These are phyloP conservation scores for Coleophoma crateriformis DNA, from an alignment of 2,329 filamentous ascomycete species.

Conservation along the genomic window DNA sequence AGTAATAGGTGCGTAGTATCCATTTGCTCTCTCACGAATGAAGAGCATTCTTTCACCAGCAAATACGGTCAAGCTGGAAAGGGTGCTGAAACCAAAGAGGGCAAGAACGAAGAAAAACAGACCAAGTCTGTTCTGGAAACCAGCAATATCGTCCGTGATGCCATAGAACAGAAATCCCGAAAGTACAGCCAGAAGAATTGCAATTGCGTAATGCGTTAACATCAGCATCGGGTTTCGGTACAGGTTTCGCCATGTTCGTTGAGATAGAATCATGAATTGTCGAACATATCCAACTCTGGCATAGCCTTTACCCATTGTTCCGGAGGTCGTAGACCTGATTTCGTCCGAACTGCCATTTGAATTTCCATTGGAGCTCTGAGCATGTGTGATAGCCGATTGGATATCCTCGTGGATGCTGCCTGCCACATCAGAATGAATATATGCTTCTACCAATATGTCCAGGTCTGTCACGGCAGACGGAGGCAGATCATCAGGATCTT, in stretches of 20 bases:
- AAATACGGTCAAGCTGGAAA: conserved; percentile 92
- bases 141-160: conserved; percentile 89
- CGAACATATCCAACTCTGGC: conserved; percentile 70
- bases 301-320: conserved; percentile 71
- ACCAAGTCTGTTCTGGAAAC: conserved; percentile 95
- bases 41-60: conserved; percentile 87
- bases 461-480: conserved; percentile 69
- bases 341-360: conserved; percentile 46
- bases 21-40: conserved; percentile 88
- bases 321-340: conserved; percentile 42
- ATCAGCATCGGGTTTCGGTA: conserved; percentile 98
- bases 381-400: conserved; percentile 56
- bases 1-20: conserved; percentile 89
- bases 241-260: conserved; percentile 92
- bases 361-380: conserved; percentile 61
- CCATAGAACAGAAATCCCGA: conserved; percentile 96
- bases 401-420: conserved; percentile 73
- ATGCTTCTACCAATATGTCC: conserved; percentile 73
- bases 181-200: conserved; percentile 88
- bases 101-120: conserved; percentile 97
- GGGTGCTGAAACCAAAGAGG: conserved; percentile 91
- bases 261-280: conserved; percentile 86
- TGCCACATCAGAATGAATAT: conserved; percentile 73
- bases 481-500: conserved; percentile 63
- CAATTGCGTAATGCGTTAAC: conserved; percentile 97